Percentiles rank a stretch among this genome's conserved stretches.
These are phyloP conservation scores for Cephalotrichum gorgonifer DNA, from an alignment of 2,329 filamentous ascomycete genomes.

Conservation along the genomic window DNA sequence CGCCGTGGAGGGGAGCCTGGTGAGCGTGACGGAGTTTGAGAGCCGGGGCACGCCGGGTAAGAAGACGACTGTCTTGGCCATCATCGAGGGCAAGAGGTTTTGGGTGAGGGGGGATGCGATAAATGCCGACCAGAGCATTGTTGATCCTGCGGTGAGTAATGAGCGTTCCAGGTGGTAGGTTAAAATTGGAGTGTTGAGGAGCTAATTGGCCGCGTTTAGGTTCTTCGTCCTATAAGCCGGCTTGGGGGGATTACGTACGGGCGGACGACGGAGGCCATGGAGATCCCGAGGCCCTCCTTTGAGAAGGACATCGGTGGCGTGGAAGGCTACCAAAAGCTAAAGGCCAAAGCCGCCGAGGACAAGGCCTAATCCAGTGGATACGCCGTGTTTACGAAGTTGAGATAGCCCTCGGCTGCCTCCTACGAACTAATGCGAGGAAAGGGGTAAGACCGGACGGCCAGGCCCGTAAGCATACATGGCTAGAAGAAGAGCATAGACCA, in stretches of 20 bases:
- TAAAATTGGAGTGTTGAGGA: too few species aligned
- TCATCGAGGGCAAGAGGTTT: slow-evolving; percentile 77
- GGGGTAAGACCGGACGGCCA: neutral
- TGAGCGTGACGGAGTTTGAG: slow-evolving; percentile 69
- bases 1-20: slow-evolving; percentile 68
- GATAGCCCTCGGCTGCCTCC: neutral
- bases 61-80: slow-evolving; percentile 62
- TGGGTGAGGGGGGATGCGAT: slow-evolving; percentile 86
- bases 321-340: slow-evolving; percentile 46
- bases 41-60: slow-evolving; percentile 59
- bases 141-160: slow-evolving; percentile 56
- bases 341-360: neutral
- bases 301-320: slow-evolving; percentile 38
- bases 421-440: neutral
- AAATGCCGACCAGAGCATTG: slow-evolving; percentile 61
- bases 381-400: too few species aligned
- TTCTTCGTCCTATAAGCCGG: slow-evolving; percentile 66
- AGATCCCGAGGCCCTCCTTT: slow-evolving; percentile 57
- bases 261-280: slow-evolving; percentile 56
- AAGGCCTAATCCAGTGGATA: neutral
- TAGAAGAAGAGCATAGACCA: slow-evolving; percentile 1
- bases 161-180: neutral
- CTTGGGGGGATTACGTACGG: slow-evolving; percentile 82
- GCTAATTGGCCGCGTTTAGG: slow-evolving; percentile 23
- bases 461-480: neutral